Evolutionary conservation across 371 early-diverging fungal genomes (phyloP), one percentile per base, ranked within the genome.

Genomic region (Nosema muscidifuracis): DNA sequence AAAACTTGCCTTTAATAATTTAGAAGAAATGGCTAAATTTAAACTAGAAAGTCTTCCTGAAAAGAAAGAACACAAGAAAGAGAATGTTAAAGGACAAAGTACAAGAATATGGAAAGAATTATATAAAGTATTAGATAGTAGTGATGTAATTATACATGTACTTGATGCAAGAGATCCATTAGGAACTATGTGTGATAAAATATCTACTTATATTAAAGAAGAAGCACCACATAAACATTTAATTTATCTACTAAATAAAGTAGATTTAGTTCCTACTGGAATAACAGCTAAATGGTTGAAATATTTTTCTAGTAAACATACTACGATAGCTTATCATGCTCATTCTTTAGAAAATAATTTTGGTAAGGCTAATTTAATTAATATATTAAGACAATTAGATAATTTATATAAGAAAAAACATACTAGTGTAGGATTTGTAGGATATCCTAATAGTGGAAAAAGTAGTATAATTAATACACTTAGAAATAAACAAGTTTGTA

Each of bases 101-200:
- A 91, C 90, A 82, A 90, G 97, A 81, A 97, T 97, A 62, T 99
- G 97, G 97, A 90, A 89, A 80, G 99, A 98, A 82, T 84, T 98
- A 47, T 96, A 97, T 86, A 98, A 98, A 86, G 96, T 95, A 47
- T 89, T 98, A 42, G 99, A 98, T 82, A 91, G 92, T 13, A 93
- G 94, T 0, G 97, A 97, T 85, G 93, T 97, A 22, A 86, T 98
- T 61, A 88, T 95, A 50, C 96, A 96, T 76, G 95, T 98, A 4
- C 81, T 98, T 65, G 99, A 98, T 87, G 94, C 96, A 16, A 88
- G 99, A 72, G 95, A 97, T 84, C 99, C 99, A 16, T 80, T 90
- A 47, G 97, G 95, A 63, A 96, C 97, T 16, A 89, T 92, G 50
- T 96, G 97, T 85, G 83, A 84, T 26, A 90, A 89, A 66, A 90